Conservation (phyloP, 1,139 yeast species). For the Arxiozyma slooffiae region DNA sequence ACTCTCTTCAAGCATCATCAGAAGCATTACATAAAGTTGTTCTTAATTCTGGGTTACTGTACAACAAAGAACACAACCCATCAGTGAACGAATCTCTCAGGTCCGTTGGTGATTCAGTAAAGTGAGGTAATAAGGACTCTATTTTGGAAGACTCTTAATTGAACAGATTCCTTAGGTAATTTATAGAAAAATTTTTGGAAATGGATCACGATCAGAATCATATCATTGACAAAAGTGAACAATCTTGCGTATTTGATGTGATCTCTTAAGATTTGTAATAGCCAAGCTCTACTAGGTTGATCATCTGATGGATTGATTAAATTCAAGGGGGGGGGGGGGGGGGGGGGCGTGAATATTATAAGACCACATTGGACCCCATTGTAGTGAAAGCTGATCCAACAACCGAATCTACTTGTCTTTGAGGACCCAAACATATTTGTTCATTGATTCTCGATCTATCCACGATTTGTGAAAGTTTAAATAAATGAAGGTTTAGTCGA, state of each 20-base stretch:
- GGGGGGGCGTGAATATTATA: conserved; percentile 52
- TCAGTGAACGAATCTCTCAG: conserved; percentile 54
- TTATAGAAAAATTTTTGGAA: conserved; percentile 37
- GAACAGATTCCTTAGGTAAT: conserved; percentile 45
- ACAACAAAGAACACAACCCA: conserved; percentile 61
- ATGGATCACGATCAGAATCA: conserved; percentile 58
- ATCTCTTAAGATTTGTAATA: conserved; percentile 86
- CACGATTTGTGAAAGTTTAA: conserved; percentile 55
- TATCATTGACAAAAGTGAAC: conserved; percentile 48
- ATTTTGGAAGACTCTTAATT: conserved; percentile 67
- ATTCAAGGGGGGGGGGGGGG: too few species aligned
- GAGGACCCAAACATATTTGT: conserved; percentile 57
- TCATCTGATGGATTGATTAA: conserved; percentile 42
- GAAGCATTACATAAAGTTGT: conserved; percentile 70
- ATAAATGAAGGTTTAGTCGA: conserved; percentile 64
- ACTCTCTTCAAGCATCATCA: conserved; percentile 70
- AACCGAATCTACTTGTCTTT: conserved; percentile 70
- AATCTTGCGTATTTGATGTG: conserved; percentile 65
- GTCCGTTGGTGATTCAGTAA: conserved; percentile 81
- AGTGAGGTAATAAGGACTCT: conserved; percentile 85
- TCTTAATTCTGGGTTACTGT: conserved; percentile 66
- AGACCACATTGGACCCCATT: conserved; percentile 78
- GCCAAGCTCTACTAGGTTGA: conserved; percentile 82
- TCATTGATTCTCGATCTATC: conserved; percentile 84
- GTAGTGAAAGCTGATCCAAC: conserved; percentile 69